phyloP scores from a whole-genome alignment of 495 filamentous ascomycete species.

The Neurospora sp. region DNA sequence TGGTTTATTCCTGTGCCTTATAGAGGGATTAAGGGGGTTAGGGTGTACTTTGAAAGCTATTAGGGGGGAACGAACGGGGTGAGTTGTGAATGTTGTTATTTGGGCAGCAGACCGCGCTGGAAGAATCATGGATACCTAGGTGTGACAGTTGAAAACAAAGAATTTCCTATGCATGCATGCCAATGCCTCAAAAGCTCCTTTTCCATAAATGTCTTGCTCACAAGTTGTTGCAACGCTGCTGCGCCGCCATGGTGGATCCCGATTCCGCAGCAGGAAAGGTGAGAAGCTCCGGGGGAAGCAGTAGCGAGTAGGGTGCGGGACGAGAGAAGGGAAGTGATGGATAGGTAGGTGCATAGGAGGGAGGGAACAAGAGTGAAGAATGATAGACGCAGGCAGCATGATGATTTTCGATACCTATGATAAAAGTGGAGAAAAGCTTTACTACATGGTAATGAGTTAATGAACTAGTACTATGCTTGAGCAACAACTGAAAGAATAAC shows the following conservation, averaged over 20 bases:
- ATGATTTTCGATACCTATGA: neutral
- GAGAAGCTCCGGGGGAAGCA: neutral
- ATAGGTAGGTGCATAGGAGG: neutral
- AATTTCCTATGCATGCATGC: neutral
- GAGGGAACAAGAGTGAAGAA: neutral
- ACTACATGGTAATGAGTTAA: neutral
- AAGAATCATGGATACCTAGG: neutral
- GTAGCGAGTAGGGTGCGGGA: neutral
- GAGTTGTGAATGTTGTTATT: neutral
- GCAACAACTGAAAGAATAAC: neutral
- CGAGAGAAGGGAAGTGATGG: neutral
- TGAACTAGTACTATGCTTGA: neutral
- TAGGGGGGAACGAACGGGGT: neutral
- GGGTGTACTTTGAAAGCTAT: neutral
- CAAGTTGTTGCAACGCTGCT: neutral
- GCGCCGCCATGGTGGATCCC: neutral
- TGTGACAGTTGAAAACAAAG: neutral
- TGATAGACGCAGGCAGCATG: neutral
- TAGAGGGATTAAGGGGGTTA: neutral
- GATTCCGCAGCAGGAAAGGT: neutral
- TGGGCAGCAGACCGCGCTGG: no score
- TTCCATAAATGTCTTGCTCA: neutral
- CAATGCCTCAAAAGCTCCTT: neutral
- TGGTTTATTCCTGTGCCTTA: slow-evolving; percentile 11
- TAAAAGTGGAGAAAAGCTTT: neutral